Evolutionary conservation across 1,284 basidiomycete species (phyloP), one percentile per base, ranked within the genome.

Genomic region (Puccinia hordei): DNA sequence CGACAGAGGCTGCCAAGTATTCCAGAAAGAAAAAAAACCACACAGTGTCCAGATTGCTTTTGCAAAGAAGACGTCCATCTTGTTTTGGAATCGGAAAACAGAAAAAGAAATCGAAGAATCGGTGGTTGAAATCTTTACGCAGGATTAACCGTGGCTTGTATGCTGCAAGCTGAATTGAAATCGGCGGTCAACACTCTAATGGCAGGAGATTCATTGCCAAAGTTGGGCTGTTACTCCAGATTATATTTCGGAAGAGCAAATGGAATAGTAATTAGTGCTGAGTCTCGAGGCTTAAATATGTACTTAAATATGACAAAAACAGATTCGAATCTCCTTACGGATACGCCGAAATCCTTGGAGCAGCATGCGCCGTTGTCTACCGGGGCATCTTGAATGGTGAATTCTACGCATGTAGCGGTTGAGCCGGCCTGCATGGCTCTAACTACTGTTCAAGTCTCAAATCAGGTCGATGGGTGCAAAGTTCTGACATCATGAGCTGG

Each of bases 341-440:
- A 33, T 3, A 59, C 27, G 10, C 57, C 57, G 12, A 59, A 30
- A 33, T 59, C 57, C 8, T 8, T 5, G 27, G 57, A 13, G 27
- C 57, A 59, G 27, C 57, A 59, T 27, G 27, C 9, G 24, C 57
- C 57, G 57, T 59, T 59, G 13, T 59, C 57, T 59, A 30, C 30
- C 15, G 57, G 24, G 10, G 1, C 1, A 59, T 33, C 24, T 33
- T 17, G 24, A 33, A 59, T 59, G 1, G 30, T 59, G 24, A 59
- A 27, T 59, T 59, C 9, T 17, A 33, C 57, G 24, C 57, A 59
- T 17, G 57, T 59, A 17, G 57, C 57, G 27, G 57, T 59, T 6
- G n/a, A 9, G 24, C 57, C 57, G 17, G 57, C 57, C 15, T 59
- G 57, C 57, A 59, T 59, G 27, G 57, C 57, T 59, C 57, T 59